Base-by-base conservation (phyloP, 2,329 filamentous ascomycete genomes). In the Cladosporium austrohemisphaericum region DNA sequence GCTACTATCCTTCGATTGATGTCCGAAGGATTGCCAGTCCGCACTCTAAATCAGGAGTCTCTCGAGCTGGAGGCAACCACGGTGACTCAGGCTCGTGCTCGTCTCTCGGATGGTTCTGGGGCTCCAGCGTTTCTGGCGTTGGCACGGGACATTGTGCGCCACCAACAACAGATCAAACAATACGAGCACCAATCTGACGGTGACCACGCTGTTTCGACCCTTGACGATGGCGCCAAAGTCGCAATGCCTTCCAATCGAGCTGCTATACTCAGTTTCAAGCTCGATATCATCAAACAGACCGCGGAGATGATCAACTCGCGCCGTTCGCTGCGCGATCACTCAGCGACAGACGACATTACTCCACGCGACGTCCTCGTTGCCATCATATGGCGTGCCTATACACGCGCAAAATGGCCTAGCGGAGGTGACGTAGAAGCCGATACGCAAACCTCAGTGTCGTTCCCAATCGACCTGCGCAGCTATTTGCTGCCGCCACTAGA, bases 371-470 rank as follows among this genome's bases (percentile, higher is more conserved):
- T 44, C 23, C 49, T 61, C 25, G 38, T 51, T 23, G 43, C 53
- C 14, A 53, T 61, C 5, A 51, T 61, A 11, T 61, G 56, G 57
- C 54, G 53, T 22, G 53, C 50, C 19, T 51, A 55, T 33, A 41
- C 44, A 5, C 49, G 55, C 2, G 57, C 53, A 5, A 44, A 47
- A 9, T 49, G 46, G 36, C 47, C 47, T 11, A 16, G 37, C 31
- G 14, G 41, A 45, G 9, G 26, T 5, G 25, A 31, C 4, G n/a
- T 20, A n/a, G 10, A 38, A n/a, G 18, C 29, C 35, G 36, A 13
- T 29, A 10, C 51, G 41, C 32, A 3, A 26, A 36, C 37, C 32
- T 41, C 38, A 2, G 22, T 50, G 5, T 43, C 47, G 11, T 50
- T 55, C 23, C 44, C 52, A 4, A 40, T 52, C n/a, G 50, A 53